Evolutionary conservation across 177 flowering plant species (phyloP), one percentile per base, ranked within the genome.

Genomic region (Vitis hybrid): DNA sequence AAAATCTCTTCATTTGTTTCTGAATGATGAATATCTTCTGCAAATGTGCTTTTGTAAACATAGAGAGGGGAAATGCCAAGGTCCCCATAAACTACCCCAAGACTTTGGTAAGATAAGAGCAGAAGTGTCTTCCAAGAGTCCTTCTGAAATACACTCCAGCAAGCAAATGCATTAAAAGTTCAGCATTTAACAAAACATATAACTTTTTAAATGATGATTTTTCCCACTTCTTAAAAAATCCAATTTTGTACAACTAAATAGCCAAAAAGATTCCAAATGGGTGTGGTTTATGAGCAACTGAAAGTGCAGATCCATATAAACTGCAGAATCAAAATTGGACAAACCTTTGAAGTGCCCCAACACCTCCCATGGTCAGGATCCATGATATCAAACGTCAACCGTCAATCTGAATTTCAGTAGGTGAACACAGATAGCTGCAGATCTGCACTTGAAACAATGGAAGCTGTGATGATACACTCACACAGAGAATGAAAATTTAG

Each of bases 21-120:
- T 15, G 98, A 91, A 75, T 93, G 98, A n/a, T 72, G 82, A 77
- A 93, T 91, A 63, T 93, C 98, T 68, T 88, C 97, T 48, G 98
- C 97, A 80, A 91, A 93, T 58, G 98, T 87, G 82, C 97, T 93
- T 74, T 82, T 90, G 87, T 77, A 93, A 16, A 93, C 98, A 74
- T 93, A 93, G 18, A 91, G 80, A 34, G 98, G 98, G 60, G 98
- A 93, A 53, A 88, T 91, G 76, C 96, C 81, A 65, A 93, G 75
- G 86, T 93, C 97, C 7, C 98, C 98, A 80, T 93, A 93, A 2
- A 93, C 97, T 31, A 93, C 98, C n/a, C 98, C 98, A 54, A 93
- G 90, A 74, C 93, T 91, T 78, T 93, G 98, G 77, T 93, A 93
- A 59, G 98, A 93, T 70, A 93, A 74, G 18, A 88, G 75, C 79